phyloP scores from a whole-genome alignment of 164 flowering plant species.

The Tetracentron sinense region DNA sequence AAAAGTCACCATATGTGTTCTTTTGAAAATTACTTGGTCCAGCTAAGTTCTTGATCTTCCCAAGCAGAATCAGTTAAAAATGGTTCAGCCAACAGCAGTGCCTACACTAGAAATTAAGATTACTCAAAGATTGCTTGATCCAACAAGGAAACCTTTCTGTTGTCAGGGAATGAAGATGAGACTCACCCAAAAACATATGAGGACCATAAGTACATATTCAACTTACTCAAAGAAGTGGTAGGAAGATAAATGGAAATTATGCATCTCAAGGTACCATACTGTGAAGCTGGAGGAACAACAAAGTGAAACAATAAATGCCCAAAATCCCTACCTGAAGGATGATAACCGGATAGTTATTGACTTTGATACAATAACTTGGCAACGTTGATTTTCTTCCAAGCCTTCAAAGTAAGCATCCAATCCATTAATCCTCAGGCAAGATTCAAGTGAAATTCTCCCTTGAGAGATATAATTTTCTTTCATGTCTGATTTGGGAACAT shows the following conservation, averaged over 20 bases:
- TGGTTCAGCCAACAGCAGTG: too few relatives aligned
- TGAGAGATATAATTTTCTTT: constrained; percentile 34
- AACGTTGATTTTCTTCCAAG: constrained; percentile 25
- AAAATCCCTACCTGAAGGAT: constrained; percentile 47
- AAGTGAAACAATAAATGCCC: not conserved
- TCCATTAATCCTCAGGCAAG: constrained; percentile 50
- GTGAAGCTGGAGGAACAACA: not conserved
- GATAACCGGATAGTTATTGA: constrained; percentile 39
- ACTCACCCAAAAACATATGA: too few relatives aligned
- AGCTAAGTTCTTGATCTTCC: too few relatives aligned
- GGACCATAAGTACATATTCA: not conserved
- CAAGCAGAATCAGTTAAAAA: too few relatives aligned
- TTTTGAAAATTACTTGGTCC: too few relatives aligned
- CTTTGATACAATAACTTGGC: constrained; percentile 35
- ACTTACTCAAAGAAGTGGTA: not conserved
- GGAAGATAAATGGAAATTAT: not conserved
- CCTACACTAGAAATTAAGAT: too few relatives aligned
- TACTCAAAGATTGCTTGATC: too few relatives aligned
- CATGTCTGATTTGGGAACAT: constrained; percentile 21
- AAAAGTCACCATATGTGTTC: too few relatives aligned
- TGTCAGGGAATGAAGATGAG: too few relatives aligned
- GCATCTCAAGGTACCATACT: not conserved
- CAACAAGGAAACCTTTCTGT: too few relatives aligned
- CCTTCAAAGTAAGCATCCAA: constrained; percentile 41
- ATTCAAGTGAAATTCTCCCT: constrained; percentile 33